Evolutionary conservation across 1,139 yeast species (phyloP).

Genomic region (Hyphopichia burtonii): DNA sequence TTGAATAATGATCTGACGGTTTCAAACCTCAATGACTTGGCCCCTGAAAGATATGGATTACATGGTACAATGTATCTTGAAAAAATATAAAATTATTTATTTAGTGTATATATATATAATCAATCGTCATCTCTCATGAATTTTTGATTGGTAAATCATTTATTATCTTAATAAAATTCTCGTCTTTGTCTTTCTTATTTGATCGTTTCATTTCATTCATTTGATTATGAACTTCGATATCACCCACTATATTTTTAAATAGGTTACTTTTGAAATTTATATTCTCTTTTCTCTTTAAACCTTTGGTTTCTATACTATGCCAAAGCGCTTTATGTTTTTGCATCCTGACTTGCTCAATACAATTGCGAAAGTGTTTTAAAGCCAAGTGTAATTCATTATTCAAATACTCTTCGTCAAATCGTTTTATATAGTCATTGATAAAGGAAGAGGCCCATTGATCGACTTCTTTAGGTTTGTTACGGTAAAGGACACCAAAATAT

Average conservation of each 20-base stretch:
- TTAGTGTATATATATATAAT: neutral
- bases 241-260: neutral
- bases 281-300: neutral
- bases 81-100: neutral
- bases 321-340: neutral
- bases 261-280: neutral
- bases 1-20: conserved; percentile 21
- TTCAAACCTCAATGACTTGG: conserved; percentile 13
- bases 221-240: neutral
- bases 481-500: conserved; percentile 11
- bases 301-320: neutral
- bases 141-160: too few species aligned
- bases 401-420: conserved; percentile 1
- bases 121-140: neutral
- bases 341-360: neutral
- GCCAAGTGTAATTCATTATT: conserved; percentile 1
- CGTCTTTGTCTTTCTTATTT: too few species aligned
- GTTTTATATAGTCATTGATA: conserved; percentile 6
- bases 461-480: conserved; percentile 7
- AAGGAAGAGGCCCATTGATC: conserved; percentile 11
- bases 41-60: conserved; percentile 8
- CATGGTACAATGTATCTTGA: conserved; percentile 21
- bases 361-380: neutral
- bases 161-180: too few species aligned
- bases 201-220: too few species aligned